A percentile compares a stretch with the other conserved stretches of the same genome.
phyloP scores from a whole-genome alignment of 2,329 filamentous ascomycete genomes.

The Alternaria rosae region DNA sequence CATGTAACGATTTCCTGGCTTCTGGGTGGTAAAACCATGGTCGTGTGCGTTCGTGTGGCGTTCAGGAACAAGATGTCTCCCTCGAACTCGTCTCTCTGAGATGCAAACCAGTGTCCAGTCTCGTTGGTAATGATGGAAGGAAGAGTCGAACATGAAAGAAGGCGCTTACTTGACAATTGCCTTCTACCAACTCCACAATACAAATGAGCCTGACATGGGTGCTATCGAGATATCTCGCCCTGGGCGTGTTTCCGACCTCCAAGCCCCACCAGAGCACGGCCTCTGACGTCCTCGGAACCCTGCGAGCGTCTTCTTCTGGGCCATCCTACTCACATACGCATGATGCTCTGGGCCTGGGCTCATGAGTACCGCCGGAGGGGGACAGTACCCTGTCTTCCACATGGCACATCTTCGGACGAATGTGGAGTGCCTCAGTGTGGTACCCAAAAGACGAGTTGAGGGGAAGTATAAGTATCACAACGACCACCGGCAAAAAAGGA shows the following conservation, averaged over 20 bases:
- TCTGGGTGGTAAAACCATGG: background rate
- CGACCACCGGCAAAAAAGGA: constrained; percentile 1
- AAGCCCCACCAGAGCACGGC: background rate
- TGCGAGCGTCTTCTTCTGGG: background rate
- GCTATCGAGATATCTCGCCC: background rate
- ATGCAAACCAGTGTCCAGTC: background rate
- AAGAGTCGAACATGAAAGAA: too few species aligned
- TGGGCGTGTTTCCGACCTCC: background rate
- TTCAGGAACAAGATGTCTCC: background rate
- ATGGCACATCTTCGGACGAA: constrained; percentile 4
- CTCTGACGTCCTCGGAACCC: background rate
- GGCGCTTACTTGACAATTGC: background rate
- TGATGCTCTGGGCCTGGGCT: constrained; percentile 1
- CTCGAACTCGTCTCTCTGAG: background rate
- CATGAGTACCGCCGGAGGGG: background rate
- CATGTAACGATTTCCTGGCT: background rate
- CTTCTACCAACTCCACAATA: background rate
- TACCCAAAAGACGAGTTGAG: background rate
- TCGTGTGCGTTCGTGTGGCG: background rate
- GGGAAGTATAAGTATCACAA: constrained; percentile 20
- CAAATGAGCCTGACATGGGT: background rate
- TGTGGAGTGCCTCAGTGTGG: background rate
- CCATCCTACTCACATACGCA: background rate
- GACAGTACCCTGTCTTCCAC: background rate
- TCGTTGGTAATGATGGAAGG: background rate